phyloP scores from a whole-genome alignment of 2,329 filamentous ascomycete species.

The Xylaria sp. region DNA sequence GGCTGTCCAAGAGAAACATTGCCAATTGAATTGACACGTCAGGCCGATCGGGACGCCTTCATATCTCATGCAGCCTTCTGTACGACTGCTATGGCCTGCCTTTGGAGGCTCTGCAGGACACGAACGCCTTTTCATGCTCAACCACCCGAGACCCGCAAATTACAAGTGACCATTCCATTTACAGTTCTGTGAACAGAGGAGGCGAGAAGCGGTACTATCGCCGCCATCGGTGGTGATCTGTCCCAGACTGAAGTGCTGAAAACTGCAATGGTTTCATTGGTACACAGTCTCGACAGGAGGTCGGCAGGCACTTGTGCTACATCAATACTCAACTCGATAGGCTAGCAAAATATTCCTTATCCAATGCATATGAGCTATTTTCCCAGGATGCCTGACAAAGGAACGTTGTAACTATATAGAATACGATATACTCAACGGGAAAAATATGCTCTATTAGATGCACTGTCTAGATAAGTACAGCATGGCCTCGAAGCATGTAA shows the following conservation, averaged over 20 bases:
- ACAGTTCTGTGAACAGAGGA: not conserved
- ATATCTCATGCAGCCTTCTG: not conserved
- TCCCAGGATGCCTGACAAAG: too few species aligned
- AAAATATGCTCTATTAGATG: too few species aligned
- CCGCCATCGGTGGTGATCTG: not conserved
- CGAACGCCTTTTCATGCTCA: not conserved
- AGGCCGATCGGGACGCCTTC: constrained; percentile 8
- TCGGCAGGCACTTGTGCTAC: constrained; percentile 11
- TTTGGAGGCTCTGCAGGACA: constrained; percentile 11
- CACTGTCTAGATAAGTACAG: too few species aligned
- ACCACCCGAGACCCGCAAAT: not conserved
- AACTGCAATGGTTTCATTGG: not conserved
- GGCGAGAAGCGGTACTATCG: not conserved
- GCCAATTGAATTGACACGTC: constrained; percentile 18
- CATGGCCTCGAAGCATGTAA: too few species aligned
- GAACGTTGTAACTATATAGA: too few species aligned
- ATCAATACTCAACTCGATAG: not conserved
- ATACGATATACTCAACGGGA: too few species aligned
- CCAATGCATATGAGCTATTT: not conserved
- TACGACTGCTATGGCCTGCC: not conserved
- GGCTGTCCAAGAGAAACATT: constrained; percentile 5
- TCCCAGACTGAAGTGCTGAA: not conserved
- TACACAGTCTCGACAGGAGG: not conserved
- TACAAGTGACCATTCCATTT: not conserved
- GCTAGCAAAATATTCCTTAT: not conserved